Conservation (phyloP, 148 eudicot species). For the Rhododendron simsii region DNA sequence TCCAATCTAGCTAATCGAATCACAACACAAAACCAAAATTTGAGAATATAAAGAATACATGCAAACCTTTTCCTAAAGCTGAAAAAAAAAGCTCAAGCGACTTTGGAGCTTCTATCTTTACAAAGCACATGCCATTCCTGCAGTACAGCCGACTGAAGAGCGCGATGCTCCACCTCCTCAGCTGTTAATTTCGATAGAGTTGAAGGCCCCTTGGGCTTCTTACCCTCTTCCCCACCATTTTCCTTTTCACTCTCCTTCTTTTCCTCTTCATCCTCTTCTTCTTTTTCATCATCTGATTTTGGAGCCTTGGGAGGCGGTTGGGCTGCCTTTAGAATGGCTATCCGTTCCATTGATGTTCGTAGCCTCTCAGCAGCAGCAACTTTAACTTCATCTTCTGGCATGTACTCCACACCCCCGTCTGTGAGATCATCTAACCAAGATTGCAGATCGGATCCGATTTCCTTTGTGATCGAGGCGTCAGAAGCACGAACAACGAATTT, state of each 20-base stretch:
- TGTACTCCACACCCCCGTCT: constrained; percentile 88
- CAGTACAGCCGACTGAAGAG: constrained; percentile 79
- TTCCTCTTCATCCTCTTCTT: constrained; percentile 26
- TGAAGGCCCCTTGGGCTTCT: constrained; percentile 57
- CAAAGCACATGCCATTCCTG: constrained; percentile 88
- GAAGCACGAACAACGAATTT: constrained; percentile 94
- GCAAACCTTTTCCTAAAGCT: not conserved
- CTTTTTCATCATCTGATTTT: constrained; percentile 46
- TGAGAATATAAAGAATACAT: constrained; percentile 4
- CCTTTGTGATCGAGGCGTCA: constrained; percentile 81
- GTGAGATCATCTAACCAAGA: constrained; percentile 92
- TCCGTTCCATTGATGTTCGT: constrained; percentile 74
- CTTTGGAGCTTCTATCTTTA: constrained; percentile 76
- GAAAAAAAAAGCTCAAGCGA: constrained; percentile 23
- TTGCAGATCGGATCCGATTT: constrained; percentile 79
- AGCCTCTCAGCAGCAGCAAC: constrained; percentile 82
- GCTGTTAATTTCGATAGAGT: constrained; percentile 67
- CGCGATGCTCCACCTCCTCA: constrained; percentile 91
- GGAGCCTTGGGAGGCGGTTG: constrained; percentile 54
- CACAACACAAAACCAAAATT: not conserved
- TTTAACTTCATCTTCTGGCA: constrained; percentile 96
- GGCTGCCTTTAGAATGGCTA: constrained; percentile 88
- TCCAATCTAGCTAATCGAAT: not conserved
- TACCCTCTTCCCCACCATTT: constrained; percentile 34
- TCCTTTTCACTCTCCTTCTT: constrained; percentile 27